These are phyloP conservation scores for Acacia confusa DNA, from an alignment of 306 rosid genomes.

Conservation along the genomic window DNA sequence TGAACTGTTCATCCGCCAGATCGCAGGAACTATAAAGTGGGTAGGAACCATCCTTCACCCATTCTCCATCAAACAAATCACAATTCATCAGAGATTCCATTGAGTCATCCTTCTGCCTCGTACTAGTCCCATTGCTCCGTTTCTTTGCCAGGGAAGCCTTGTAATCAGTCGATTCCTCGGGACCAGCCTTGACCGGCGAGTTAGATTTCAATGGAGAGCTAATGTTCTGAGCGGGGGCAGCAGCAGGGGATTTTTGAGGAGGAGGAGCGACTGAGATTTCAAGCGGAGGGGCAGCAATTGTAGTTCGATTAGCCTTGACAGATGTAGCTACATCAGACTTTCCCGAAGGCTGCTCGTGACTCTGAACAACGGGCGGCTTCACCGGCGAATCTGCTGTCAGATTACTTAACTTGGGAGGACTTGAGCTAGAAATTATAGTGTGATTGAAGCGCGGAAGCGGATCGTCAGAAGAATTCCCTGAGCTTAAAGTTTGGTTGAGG, in stretches of 20 bases:
- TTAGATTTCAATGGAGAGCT: slow-evolving; percentile 18
- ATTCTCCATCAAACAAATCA: slow-evolving; percentile 76
- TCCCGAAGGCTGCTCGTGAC: slow-evolving; percentile 16
- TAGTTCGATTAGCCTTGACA: slow-evolving; percentile 42
- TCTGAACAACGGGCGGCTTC: slow-evolving; percentile 26
- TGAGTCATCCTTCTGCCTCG: slow-evolving; percentile 37
- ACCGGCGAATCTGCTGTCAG: slow-evolving; percentile 4
- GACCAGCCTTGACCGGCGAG: slow-evolving; percentile 21
- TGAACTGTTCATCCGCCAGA: slow-evolving; percentile 78
- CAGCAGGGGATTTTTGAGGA: neutral
- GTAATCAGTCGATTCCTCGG: slow-evolving; percentile 34
- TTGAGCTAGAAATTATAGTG: slow-evolving; percentile 3
- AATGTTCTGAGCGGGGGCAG: slow-evolving; percentile 22
- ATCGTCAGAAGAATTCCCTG: slow-evolving; percentile 10
- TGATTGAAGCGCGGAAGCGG: slow-evolving; percentile 23
- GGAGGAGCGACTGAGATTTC: slow-evolving; percentile 8
- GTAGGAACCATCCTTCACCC: slow-evolving; percentile 79
- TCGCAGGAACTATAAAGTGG: slow-evolving; percentile 81
- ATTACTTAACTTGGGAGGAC: slow-evolving; percentile 14
- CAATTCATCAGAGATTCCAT: slow-evolving; percentile 69
- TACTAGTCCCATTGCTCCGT: slow-evolving; percentile 31
- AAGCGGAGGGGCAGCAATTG: neutral
- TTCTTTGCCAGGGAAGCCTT: slow-evolving; percentile 53
- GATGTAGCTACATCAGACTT: slow-evolving; percentile 16
- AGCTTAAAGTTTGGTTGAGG: slow-evolving; percentile 32